These are phyloP conservation scores for Ciborinia camelliae DNA, from an alignment of 2,329 filamentous ascomycete species.

Conservation along the genomic window DNA sequence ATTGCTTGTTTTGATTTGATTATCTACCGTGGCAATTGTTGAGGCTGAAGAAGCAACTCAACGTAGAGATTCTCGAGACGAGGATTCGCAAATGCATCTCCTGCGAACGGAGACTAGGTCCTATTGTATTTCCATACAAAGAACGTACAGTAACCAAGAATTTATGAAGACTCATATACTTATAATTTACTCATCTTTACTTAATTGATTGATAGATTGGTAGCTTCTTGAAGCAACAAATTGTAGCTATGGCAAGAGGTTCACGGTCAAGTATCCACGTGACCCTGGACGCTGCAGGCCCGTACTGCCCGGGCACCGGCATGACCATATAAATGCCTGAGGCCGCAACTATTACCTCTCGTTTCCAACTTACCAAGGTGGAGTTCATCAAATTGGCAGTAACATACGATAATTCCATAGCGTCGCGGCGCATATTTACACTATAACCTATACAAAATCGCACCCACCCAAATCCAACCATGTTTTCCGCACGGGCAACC, in stretches of 20 bases:
- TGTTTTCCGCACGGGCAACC: conserved; percentile 63
- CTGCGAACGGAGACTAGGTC: neutral
- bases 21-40: neutral
- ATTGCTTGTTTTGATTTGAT: neutral
- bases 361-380: conserved; percentile 11
- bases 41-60: neutral
- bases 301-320: neutral
- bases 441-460: conserved; percentile 9
- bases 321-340: neutral
- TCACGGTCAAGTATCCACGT: neutral
- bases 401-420: conserved; percentile 17
- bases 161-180: neutral
- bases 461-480: conserved; percentile 39
- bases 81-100: conserved; percentile 9
- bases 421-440: conserved; percentile 15
- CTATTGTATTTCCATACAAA: neutral
- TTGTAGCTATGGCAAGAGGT: neutral
- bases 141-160: neutral
- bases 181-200: neutral
- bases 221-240: neutral
- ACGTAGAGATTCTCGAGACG: neutral
- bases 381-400: conserved; percentile 3
- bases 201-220: neutral
- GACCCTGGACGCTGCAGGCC: too few relatives aligned
- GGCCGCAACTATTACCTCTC: neutral